Evolutionary conservation across 2,329 filamentous ascomycete genomes (phyloP).

Genomic region (Arthrobotrys iridis): DNA sequence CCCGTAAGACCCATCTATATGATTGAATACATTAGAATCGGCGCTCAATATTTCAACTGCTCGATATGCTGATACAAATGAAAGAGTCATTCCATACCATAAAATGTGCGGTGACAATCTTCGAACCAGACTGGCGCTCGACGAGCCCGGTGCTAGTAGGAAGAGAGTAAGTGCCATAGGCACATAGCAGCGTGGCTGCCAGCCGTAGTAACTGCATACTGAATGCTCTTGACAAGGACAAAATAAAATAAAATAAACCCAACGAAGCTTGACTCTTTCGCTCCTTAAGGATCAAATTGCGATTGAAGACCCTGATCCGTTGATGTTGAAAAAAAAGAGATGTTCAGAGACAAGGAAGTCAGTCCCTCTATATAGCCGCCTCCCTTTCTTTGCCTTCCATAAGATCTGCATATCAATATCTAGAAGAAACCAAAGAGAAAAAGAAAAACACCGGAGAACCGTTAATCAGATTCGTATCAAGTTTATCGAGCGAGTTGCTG

Average conservation of each 20-base stretch:
- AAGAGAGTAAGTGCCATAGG: slow-evolving; percentile 40
- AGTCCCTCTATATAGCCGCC: slow-evolving; percentile 22
- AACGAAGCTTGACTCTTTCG: not conserved
- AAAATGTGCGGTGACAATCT: slow-evolving; percentile 45
- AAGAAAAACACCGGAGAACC: too few species aligned
- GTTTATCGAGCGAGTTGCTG: not conserved
- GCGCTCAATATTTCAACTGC: not conserved
- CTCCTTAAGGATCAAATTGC: not conserved
- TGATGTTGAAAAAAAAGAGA: slow-evolving; percentile 3
- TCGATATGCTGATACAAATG: not conserved
- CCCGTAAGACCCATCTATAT: slow-evolving; percentile 59
- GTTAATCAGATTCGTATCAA: slow-evolving; percentile 27
- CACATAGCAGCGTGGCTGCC: slow-evolving; percentile 41
- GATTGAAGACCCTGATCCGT: slow-evolving; percentile 4
- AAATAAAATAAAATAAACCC: not conserved
- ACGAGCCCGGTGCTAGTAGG: slow-evolving; percentile 20
- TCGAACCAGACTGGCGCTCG: slow-evolving; percentile 33
- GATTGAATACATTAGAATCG: not conserved
- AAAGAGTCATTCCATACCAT: slow-evolving; percentile 27
- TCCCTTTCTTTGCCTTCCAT: not conserved
- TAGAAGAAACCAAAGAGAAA: too few species aligned
- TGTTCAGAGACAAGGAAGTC: not conserved
- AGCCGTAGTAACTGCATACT: slow-evolving; percentile 35
- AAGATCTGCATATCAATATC: not conserved
- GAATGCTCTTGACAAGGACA: not conserved